Conservation (phyloP, 306 rosid genomes). For the Medicago lupulina region DNA sequence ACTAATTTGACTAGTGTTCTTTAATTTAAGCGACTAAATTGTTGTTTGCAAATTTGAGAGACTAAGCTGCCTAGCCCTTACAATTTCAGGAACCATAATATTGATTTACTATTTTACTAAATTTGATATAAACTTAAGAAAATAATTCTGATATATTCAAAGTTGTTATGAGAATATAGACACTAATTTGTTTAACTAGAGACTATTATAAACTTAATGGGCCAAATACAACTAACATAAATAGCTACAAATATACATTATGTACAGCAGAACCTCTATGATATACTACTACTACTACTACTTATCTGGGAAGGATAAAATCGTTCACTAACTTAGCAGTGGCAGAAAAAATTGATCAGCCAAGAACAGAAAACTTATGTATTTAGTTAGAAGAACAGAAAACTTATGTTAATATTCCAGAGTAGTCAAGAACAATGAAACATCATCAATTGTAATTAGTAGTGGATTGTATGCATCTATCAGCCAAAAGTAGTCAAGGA, state of each 20-base stretch:
- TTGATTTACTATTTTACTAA: not conserved
- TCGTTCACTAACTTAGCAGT: not conserved
- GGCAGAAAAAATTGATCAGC: not conserved
- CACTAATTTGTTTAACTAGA: no score
- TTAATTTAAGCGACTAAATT: not conserved
- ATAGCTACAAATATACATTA: not conserved
- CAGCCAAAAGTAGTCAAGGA: slow-evolving; percentile 28
- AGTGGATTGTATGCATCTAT: slow-evolving; percentile 13
- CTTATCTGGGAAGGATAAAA: slow-evolving; percentile 4
- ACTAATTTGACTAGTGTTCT: not conserved
- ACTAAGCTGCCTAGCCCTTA: not conserved
- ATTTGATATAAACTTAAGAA: not conserved
- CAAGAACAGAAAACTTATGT: not conserved
- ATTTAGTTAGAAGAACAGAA: slow-evolving; percentile 18
- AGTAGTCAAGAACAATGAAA: slow-evolving; percentile 8
- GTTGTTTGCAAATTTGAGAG: no score
- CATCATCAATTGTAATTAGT: slow-evolving; percentile 7
- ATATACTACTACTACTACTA: no score
- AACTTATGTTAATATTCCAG: slow-evolving; percentile 15
- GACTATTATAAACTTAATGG: not conserved
- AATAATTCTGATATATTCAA: no score
- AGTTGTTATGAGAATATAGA: no score
- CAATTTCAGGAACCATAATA: not conserved
- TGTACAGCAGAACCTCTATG: no score
- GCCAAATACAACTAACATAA: not conserved